Conservation (phyloP, 768 basidiomycete species). For the Lyophyllum semitale region DNA sequence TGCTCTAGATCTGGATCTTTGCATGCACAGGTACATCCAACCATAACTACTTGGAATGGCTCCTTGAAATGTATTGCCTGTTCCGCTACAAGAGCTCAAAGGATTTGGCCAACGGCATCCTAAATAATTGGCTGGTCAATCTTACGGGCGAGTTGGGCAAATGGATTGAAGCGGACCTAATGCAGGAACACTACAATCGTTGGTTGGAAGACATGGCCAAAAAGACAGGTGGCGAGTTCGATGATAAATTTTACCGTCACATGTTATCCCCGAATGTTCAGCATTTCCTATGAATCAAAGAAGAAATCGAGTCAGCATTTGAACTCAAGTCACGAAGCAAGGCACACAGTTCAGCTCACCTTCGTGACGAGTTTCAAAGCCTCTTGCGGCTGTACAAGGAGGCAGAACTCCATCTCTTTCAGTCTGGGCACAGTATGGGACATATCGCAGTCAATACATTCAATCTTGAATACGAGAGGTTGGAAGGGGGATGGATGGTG, state of each 20-base stretch:
- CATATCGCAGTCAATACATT: conserved; percentile 17
- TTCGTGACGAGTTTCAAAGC: conserved; percentile 12
- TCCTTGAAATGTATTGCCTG: conserved; percentile 24
- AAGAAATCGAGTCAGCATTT: conserved; percentile 20
- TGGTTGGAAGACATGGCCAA: conserved; percentile 20
- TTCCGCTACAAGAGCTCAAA: conserved; percentile 23
- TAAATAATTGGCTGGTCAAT: too few species aligned
- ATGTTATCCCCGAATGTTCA: conserved; percentile 25
- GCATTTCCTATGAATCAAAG: conserved; percentile 21
- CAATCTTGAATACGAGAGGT: conserved; percentile 5
- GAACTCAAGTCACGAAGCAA: conserved; percentile 9
- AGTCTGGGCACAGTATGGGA: conserved; percentile 15
- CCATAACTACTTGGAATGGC: conserved; percentile 20
- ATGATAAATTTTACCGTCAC: conserved; percentile 19
- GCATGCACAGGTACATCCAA: conserved; percentile 24
- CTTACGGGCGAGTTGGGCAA: conserved; percentile 17
- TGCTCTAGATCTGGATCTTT: conserved; percentile 21
- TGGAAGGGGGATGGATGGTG: conserved; percentile 1
- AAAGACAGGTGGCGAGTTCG: conserved; percentile 21
- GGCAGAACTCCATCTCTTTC: conserved; percentile 20
- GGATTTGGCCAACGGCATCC: conserved; percentile 17
- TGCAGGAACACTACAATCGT: conserved; percentile 26
- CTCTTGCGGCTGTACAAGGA: conserved; percentile 18
- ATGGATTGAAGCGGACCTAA: conserved; percentile 18
- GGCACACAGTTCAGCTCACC: conserved; percentile 19